These are phyloP conservation scores for Hypoxylon crocopeplum DNA, from an alignment of 495 filamentous ascomycete genomes.

Conservation along the genomic window DNA sequence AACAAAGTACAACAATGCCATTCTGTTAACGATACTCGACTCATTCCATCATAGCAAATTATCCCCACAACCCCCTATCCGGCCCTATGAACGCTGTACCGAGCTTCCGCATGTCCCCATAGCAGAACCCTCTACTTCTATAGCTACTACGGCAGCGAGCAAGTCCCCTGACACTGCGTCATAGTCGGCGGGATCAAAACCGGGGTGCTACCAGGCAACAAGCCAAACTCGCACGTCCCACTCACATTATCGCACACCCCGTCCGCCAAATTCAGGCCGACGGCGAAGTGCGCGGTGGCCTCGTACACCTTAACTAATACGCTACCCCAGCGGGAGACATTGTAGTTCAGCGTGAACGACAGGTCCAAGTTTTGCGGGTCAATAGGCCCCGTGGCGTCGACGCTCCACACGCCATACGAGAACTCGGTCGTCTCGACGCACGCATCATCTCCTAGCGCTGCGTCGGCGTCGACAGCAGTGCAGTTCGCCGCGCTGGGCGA, in stretches of 20 bases:
- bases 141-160: not conserved
- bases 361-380: slow-evolving; percentile 1
- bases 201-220: not conserved
- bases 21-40: too few species aligned
- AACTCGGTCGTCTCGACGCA: slow-evolving; percentile 5
- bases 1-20: too few species aligned
- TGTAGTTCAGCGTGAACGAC: slow-evolving; percentile 16
- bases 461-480: not conserved
- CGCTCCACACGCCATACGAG: slow-evolving; percentile 13
- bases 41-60: too few species aligned
- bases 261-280: slow-evolving; percentile 4
- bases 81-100: too few species aligned
- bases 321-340: slow-evolving; percentile 5
- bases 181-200: slow-evolving; percentile 10
- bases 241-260: not conserved
- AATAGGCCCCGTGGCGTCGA: not conserved
- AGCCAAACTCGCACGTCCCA: not conserved
- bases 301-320: slow-evolving; percentile 20
- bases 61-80: too few species aligned
- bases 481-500: slow-evolving; percentile 22
- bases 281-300: slow-evolving; percentile 9
- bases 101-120: too few species aligned
- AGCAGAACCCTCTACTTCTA: too few species aligned
- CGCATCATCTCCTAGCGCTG: not conserved
- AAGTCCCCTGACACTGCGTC: slow-evolving; percentile 21